These are phyloP conservation scores for Pisolithus microcarpus DNA, from an alignment of 768 basidiomycete genomes.

Conservation along the genomic window DNA sequence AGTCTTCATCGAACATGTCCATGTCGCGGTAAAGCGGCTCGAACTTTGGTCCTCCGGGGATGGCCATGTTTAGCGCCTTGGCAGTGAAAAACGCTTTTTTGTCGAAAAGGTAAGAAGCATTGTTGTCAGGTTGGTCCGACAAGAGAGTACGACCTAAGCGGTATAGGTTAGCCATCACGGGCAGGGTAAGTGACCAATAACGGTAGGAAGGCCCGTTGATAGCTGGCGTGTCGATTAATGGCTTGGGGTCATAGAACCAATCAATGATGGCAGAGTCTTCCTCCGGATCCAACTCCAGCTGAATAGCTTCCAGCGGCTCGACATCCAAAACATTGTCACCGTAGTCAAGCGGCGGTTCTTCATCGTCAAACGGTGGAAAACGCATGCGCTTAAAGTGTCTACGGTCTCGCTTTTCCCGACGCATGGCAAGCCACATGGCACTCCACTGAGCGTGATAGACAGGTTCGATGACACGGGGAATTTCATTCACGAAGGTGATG, in stretches of 20 bases:
- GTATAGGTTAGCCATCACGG: conserved; percentile 94
- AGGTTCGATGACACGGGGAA: conserved; percentile 94
- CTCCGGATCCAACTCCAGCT: conserved; percentile 86
- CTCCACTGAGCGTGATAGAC: conserved; percentile 99
- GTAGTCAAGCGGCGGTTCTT: conserved; percentile 97
- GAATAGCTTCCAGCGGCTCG: conserved; percentile 95
- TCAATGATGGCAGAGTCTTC: conserved; percentile 90
- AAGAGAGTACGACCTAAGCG: conserved; percentile 90
- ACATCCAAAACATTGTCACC: conserved; percentile 98
- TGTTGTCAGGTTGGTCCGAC: conserved; percentile 87
- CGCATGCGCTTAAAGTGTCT: conserved; percentile 99
- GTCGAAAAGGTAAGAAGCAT: conserved; percentile 92
- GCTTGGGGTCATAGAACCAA: conserved; percentile 99
- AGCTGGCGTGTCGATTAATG: conserved; percentile 79
- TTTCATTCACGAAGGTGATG: conserved; percentile 98
- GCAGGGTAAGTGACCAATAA: conserved; percentile 89
- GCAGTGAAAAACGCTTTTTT: conserved; percentile 98
- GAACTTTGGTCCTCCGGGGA: conserved; percentile 97
- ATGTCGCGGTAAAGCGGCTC: conserved; percentile 96
- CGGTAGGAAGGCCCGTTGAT: conserved; percentile 93
- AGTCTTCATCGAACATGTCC: conserved; percentile 97
- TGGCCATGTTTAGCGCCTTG: conserved; percentile 94
- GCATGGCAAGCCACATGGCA: conserved; percentile 99
- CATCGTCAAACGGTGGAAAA: conserved; percentile 98
- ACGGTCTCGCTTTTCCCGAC: conserved; percentile 96